Percentiles rank a stretch among this genome's conserved stretches.
These are phyloP conservation scores for Apiotrichum porosum DNA, from an alignment of 1,284 basidiomycete genomes.

Conservation along the genomic window DNA sequence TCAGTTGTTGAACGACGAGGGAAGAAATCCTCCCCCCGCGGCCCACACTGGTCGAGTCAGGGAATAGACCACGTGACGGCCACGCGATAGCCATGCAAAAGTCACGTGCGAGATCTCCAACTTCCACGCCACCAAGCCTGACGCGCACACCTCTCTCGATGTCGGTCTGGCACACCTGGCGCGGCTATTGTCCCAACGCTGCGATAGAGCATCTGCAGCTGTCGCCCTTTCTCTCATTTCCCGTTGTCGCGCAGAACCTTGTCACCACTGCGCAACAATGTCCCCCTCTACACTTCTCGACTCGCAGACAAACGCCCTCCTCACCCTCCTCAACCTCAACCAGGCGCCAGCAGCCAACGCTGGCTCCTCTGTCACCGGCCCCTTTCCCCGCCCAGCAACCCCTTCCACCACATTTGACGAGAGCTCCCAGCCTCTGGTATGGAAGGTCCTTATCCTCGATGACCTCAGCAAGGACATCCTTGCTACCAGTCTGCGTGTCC, in stretches of 20 bases:
- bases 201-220: too few species aligned
- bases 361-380: slow-evolving; percentile 24
- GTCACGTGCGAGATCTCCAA: neutral
- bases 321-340: slow-evolving; percentile 53
- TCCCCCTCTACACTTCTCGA: slow-evolving; percentile 49
- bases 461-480: slow-evolving; percentile 93
- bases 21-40: neutral
- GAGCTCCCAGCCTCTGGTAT: slow-evolving; percentile 66
- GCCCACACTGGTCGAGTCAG: neutral
- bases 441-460: slow-evolving; percentile 96
- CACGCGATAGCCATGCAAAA: neutral
- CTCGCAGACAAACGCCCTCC: slow-evolving; percentile 50
- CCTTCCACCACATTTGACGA: slow-evolving; percentile 37
- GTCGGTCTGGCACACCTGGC: too few species aligned
- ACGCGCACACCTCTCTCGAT: too few species aligned
- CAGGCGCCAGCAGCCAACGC: slow-evolving; percentile 27
- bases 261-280: slow-evolving; percentile 19
- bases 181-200: too few species aligned
- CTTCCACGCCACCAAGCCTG: neutral
- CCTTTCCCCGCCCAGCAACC: slow-evolving; percentile 37
- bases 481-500: slow-evolving; percentile 89
- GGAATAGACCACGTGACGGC: neutral
- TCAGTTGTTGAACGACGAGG: too few species aligned
- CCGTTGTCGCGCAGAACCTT: too few species aligned
- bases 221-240: too few species aligned